Evolutionary conservation across 2,329 filamentous ascomycete genomes (phyloP).

Genomic region (Aspergillus versicolor): DNA sequence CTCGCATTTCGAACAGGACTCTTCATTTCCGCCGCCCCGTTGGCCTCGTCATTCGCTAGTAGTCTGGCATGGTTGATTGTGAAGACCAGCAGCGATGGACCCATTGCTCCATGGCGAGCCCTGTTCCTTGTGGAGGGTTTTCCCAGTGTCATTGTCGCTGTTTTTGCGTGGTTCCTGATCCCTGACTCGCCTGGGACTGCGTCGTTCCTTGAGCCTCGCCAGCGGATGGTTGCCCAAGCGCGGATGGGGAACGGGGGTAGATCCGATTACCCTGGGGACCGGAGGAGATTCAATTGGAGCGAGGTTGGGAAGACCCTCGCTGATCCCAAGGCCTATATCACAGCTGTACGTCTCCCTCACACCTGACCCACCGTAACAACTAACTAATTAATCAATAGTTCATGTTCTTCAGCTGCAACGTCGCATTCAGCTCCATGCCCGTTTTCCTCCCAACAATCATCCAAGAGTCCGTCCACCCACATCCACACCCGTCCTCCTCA

Average conservation of each 20-base stretch:
- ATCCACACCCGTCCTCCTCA: no score
- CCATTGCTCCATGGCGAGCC: conserved; percentile 80
- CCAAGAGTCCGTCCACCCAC: conserved; percentile 43
- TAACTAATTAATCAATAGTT: conserved; percentile 33
- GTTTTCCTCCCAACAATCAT: conserved; percentile 85
- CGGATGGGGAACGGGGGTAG: conserved; percentile 55
- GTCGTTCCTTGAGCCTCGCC: conserved; percentile 60
- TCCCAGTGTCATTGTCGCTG: conserved; percentile 72
- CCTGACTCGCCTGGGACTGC: conserved; percentile 73
- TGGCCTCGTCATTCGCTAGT: conserved; percentile 69
- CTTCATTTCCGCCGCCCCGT: conserved; percentile 72
- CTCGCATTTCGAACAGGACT: conserved; percentile 81
- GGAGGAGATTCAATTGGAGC: conserved; percentile 49
- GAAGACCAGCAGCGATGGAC: conserved; percentile 61
- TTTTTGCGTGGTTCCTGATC: conserved; percentile 71
- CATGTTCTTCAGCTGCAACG: conserved; percentile 87
- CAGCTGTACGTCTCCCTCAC: conserved; percentile 52
- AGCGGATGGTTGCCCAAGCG: conserved; percentile 68
- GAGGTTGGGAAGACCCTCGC: conserved; percentile 60
- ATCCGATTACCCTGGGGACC: background rate
- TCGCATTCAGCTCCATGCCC: conserved; percentile 83
- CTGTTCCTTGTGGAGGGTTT: conserved; percentile 84
- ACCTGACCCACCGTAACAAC: background rate
- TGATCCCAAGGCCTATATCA: conserved; percentile 72
- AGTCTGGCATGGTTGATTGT: conserved; percentile 75